phyloP scores from a whole-genome alignment of 108 stramenopile genomes.

The Pseudonitzschia multistriata region DNA sequence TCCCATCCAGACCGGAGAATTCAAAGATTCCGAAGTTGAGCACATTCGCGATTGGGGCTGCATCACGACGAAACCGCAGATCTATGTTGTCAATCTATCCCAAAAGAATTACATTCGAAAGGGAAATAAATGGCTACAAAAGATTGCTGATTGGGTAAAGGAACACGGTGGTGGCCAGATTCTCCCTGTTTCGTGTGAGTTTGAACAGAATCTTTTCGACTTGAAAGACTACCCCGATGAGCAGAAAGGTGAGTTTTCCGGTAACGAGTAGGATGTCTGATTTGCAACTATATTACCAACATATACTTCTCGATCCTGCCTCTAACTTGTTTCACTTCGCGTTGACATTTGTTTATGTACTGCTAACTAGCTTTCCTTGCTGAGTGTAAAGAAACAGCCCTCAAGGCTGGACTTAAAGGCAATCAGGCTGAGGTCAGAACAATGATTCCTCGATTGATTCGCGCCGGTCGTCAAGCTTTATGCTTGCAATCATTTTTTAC shows the following conservation, averaged over 20 bases:
- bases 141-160: constrained; percentile 94
- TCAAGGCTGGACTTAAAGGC: constrained; percentile 80
- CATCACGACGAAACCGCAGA: constrained; percentile 98
- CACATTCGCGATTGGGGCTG: constrained; percentile 83
- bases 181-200: constrained; percentile 97
- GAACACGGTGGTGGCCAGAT: constrained; percentile 95
- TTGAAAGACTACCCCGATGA: constrained; percentile 68
- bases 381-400: constrained; percentile 77
- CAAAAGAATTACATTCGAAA: constrained; percentile 96
- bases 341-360: not conserved
- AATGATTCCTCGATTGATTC: constrained; percentile 95
- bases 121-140: constrained; percentile 93
- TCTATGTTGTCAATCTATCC: constrained; percentile 96
- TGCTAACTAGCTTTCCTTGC: constrained; percentile 71
- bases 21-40: constrained; percentile 84
- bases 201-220: constrained; percentile 90
- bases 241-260: constrained; percentile 53
- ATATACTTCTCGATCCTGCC: not conserved
- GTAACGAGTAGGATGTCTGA: not conserved
- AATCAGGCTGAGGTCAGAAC: constrained; percentile 85
- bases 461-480: constrained; percentile 92
- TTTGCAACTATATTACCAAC: not conserved
- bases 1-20: constrained; percentile 84
- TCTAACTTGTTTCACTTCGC: constrained; percentile 1
- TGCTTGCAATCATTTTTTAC: constrained; percentile 98